Conservation (phyloP, 495 filamentous ascomycete genomes). For the Penicillium atrosanguineum region DNA sequence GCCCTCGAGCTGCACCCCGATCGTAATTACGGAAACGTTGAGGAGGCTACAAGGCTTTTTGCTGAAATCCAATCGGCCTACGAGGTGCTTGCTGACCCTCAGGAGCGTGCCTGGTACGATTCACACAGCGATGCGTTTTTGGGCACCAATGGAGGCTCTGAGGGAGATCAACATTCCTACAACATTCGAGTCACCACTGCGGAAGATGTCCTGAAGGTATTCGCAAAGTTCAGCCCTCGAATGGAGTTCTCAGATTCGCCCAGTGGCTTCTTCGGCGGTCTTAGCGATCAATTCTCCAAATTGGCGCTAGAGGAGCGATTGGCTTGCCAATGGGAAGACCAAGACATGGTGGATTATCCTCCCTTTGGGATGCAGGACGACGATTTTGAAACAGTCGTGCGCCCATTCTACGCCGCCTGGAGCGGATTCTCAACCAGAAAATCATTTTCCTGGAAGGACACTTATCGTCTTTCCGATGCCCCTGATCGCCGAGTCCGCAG, state of each 20-base stretch:
- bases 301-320: slow-evolving; percentile 78
- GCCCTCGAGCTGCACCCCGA: slow-evolving; percentile 94
- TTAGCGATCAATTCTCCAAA: slow-evolving; percentile 70
- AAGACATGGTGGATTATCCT: slow-evolving; percentile 64
- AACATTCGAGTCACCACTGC: slow-evolving; percentile 71
- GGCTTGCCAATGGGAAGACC: slow-evolving; percentile 65
- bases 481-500: slow-evolving; percentile 81
- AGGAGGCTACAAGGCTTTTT: slow-evolving; percentile 78
- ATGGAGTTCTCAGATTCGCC: slow-evolving; percentile 74
- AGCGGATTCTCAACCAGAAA: slow-evolving; percentile 79
- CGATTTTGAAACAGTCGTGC: slow-evolving; percentile 66
- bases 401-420: slow-evolving; percentile 82
- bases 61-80: slow-evolving; percentile 91
- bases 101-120: slow-evolving; percentile 98
- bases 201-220: slow-evolving; percentile 68
- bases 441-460: slow-evolving; percentile 84
- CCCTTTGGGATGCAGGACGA: slow-evolving; percentile 71
- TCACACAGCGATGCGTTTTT: slow-evolving; percentile 85
- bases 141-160: slow-evolving; percentile 45
- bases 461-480: slow-evolving; percentile 76
- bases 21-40: slow-evolving; percentile 84
- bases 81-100: slow-evolving; percentile 89
- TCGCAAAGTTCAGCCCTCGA: slow-evolving; percentile 71
- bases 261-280: slow-evolving; percentile 76
- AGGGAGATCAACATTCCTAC: slow-evolving; percentile 55